Evolutionary conservation across 1,284 basidiomycete species (phyloP), one percentile per base, ranked within the genome.

Genomic region (Malassezia vespertilionis): DNA sequence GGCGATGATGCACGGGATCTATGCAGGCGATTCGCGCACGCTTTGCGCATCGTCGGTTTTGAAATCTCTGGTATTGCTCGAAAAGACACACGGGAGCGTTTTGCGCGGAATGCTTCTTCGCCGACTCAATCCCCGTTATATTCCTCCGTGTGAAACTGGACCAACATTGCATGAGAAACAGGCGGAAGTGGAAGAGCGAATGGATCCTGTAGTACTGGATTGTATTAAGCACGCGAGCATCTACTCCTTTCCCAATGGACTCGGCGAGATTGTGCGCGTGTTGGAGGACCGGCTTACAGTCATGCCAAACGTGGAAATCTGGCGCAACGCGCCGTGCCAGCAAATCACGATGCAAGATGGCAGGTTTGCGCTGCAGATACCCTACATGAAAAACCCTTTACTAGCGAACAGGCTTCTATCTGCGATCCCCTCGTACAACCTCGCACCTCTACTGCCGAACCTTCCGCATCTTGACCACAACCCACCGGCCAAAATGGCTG

Each of bases 1-100:
- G 46, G 84, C 89, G 0, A 75, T 95, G 53, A 79, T 89, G 1
- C 90, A 95, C 61, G 91, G 90, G 0, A 84, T 97, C 51, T 95
- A 93, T 66, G 88, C 87, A 0, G 80, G 86, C 0, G 87, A 91
- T 61, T 79, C 86, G 3, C 74, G 82, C 1, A 61, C 74, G 27
- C 72, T 96, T 8, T 88, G 86, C 53, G 75, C 87, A 0, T 77
- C 82, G 2, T 78, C 85, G 3, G 78, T 86, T 0, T 85, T 95
- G 63, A 82, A 84, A 0, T 74, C 75, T 3, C 60, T 93, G 15
- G 83, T 79, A 76, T 78, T 81, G 21, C 74, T 80, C 0, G 83
- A 86, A 66, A 76, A 79, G 40, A 80, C 80, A 3, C 73, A 77
- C 11, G 84, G 84, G 0, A 82, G 83, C 33, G 74, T 90, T 17